phyloP scores from a whole-genome alignment of 2,329 filamentous ascomycete species.

The Mollisiaceae sp. region DNA sequence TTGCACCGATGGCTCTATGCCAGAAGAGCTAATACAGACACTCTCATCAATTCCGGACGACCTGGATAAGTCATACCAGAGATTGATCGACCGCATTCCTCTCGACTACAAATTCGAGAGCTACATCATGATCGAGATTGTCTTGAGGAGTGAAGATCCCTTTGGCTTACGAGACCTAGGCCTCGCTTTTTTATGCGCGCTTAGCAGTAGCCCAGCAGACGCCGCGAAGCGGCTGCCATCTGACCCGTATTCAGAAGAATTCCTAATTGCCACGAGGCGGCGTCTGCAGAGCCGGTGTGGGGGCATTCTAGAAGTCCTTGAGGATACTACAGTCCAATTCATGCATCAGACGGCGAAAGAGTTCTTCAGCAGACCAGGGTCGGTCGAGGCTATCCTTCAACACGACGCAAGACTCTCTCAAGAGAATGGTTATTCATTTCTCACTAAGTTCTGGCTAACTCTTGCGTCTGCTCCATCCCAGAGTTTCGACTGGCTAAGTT shows the following conservation, averaged over 20 bases:
- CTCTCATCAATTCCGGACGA: slow-evolving; percentile 11
- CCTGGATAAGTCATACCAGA: slow-evolving; percentile 8
- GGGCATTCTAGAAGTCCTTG: neutral
- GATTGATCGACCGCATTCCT: neutral
- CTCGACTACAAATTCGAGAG: neutral
- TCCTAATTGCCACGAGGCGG: neutral
- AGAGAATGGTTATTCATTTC: neutral
- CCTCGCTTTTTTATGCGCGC: neutral
- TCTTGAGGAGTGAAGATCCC: neutral
- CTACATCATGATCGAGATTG: neutral
- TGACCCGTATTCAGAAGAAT: neutral
- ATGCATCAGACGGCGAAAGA: neutral
- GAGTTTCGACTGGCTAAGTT: neutral
- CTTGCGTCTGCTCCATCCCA: neutral
- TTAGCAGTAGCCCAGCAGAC: neutral
- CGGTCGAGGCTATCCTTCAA: neutral
- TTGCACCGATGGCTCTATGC: slow-evolving; percentile 4
- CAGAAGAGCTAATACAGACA: neutral
- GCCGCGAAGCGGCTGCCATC: neutral
- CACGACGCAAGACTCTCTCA: neutral
- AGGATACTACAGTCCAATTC: neutral
- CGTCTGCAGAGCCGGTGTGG: neutral
- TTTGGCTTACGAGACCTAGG: neutral
- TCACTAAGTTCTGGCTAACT: neutral
- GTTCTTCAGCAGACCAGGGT: neutral